Evolutionary conservation across 2,329 filamentous ascomycete species (phyloP), one percentile per base, ranked within the genome.

Genomic region (Xylariaceae sp.): DNA sequence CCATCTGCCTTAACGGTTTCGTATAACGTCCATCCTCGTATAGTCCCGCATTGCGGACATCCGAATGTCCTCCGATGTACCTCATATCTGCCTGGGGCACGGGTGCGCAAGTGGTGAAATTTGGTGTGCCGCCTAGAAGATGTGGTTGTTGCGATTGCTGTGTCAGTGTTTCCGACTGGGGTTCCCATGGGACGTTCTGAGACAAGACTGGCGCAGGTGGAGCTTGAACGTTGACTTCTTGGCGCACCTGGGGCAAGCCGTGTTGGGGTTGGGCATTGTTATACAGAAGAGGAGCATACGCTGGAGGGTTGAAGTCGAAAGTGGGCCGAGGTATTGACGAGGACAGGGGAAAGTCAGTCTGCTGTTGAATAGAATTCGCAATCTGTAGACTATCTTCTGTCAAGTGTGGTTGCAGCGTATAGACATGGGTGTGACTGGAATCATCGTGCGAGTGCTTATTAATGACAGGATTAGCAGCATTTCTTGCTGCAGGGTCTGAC

Each of bases 31-130:
- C 68, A 50, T 70, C 68, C 55, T 73, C 63, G 53, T 74, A 77
- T 35, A 68, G 66, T 61, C 77, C 74, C 39, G 73, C 74, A 58
- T 67, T 74, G 44, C 78, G 66, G 41, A 77, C 75, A n/a, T 70
- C 61, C 15, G 72, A 58, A 43, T 71, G 66, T 33, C 66, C 61
- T 36, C 66, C 62, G 49, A 69, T 62, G 51, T 61, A 60, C 39
- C 61, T 57, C 61, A 64, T 64, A 41, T 53, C 39, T 33, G 53
- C 36, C 33, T 48, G 52, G 38, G 53, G 48, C 11, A 56, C 42
- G 17, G 47, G 27, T 17, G 40, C 44, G 43, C 39, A 45, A 14
- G 48, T 11, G 44, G 36, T 31, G 15, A 18, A 49, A 39, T 39
- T 18, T 7, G 48, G 39, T 50, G 52, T 27, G 42, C 45, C 11